Base-by-base conservation (phyloP, 108 stramenopile species). In the Conticribra weissflogii region DNA sequence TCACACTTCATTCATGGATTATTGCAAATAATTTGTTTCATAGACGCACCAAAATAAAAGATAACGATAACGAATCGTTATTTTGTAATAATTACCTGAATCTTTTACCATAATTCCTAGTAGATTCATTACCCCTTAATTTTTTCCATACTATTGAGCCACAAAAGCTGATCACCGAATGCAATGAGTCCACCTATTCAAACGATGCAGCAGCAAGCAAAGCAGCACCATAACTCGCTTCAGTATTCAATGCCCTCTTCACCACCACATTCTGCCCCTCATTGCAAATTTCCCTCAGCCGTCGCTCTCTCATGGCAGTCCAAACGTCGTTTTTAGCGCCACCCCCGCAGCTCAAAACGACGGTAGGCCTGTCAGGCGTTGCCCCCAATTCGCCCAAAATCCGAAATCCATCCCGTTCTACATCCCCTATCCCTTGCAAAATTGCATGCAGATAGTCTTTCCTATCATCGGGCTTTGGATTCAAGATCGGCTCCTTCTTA, bases 201-300 rank as follows among this genome's bases (percentile, higher is more conserved):
- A 85, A 83, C 1, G 82, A 72, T 30, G 88, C 86, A 3, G 88
- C 88, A 16, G 95, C 95, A 19, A 97, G 79, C 27, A 97, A 52
- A 0, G 96, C 96, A n/a, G 91, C 94, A 17, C 96, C 96, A 68
- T 81, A 97, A 45, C 90, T 88, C 0, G 95, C 92, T 74, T 97
- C 96, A 1, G 91, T 85, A 33, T 93, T 87, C 21, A 70, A 59
- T 18, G 96, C 95, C 70, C 51, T 78, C 30, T 64, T 51, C 16
- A 95, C 92, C 8, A 67, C 66, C 4, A 93, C 72, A 18, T 32
- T 1, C 28, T 72, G 58, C 5, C 53, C 71, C 0, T 47, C 59
- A 29, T 70, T 54, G 36, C 78, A 62, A 27, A 70, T 68, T 32
- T 84, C 79, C 65, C 34, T 36, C 50, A 97, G 67, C 41, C 85